These are phyloP conservation scores for Quercus wislizeni DNA, from an alignment of 306 rosid genomes.

Conservation along the genomic window DNA sequence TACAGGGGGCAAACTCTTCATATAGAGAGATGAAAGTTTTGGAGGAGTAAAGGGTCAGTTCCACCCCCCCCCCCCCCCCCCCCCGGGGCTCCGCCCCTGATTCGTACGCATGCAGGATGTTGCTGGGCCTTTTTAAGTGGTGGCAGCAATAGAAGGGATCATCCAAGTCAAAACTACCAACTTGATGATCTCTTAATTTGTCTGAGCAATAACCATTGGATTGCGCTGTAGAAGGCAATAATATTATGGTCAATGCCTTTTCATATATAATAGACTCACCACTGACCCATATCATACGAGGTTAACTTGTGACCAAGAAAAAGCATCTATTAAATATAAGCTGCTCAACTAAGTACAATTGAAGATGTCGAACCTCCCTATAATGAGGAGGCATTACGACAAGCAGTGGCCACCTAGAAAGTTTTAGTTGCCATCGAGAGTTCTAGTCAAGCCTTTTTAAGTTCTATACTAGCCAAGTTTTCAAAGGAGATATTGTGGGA, in stretches of 20 bases:
- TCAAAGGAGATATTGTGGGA: neutral
- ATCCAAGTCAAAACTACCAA: conserved; percentile 15
- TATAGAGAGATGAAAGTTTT: no score
- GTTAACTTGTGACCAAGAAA: neutral
- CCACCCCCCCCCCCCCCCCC: no score
- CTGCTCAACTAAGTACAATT: conserved; percentile 4
- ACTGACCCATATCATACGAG: conserved; percentile 15
- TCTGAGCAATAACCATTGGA: no score
- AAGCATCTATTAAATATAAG: neutral
- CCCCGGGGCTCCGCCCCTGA: no score
- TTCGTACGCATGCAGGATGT: neutral
- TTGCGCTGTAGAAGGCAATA: neutral
- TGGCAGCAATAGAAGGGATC: conserved; percentile 21
- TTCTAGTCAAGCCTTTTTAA: neutral
- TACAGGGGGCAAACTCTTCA: no score
- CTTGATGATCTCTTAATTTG: neutral
- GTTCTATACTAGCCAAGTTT: neutral
- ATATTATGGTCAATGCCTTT: neutral
- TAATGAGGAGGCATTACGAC: conserved; percentile 16
- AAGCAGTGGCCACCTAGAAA: conserved; percentile 19
- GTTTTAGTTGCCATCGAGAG: neutral
- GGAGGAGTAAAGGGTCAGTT: no score
- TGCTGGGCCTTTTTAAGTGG: conserved; percentile 20
- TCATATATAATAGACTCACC: conserved; percentile 16
- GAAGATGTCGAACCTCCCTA: conserved; percentile 4